Percentiles rank a stretch among this genome's conserved stretches.
These are phyloP conservation scores for Phaffomyces thermotolerans DNA, from an alignment of 805 yeast genomes.

Conservation along the genomic window DNA sequence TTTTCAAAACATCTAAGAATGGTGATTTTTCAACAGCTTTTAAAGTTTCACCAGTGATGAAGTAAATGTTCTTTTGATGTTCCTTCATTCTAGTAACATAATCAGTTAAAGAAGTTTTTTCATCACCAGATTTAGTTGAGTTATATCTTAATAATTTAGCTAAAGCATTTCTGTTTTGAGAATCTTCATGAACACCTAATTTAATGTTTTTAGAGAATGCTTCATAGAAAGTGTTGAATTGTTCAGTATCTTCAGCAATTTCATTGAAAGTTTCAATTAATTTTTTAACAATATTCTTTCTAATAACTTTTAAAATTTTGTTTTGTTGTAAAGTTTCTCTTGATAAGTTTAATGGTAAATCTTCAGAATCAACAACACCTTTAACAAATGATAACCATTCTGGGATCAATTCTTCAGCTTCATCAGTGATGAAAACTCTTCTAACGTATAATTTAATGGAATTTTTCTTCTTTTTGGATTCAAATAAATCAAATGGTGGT, in stretches of 20 bases:
- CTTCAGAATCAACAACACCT: slow-evolving; percentile 99
- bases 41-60: slow-evolving; percentile 97
- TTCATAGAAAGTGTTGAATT: slow-evolving; percentile 95
- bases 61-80: slow-evolving; percentile 99
- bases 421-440: slow-evolving; percentile 99
- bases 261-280: slow-evolving; percentile 97
- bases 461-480: slow-evolving; percentile 97
- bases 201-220: slow-evolving; percentile 98
- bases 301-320: slow-evolving; percentile 98
- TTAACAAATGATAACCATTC: slow-evolving; percentile 96
- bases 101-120: slow-evolving; percentile 89
- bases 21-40: slow-evolving; percentile 99
- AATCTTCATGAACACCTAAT: slow-evolving; percentile 98
- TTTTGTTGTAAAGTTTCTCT: slow-evolving; percentile 99
- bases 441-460: slow-evolving; percentile 98
- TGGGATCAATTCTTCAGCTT: slow-evolving; percentile 98
- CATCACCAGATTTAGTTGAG: slow-evolving; percentile 94
- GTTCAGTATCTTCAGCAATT: slow-evolving; percentile 98
- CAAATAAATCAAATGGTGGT: slow-evolving; percentile 98
- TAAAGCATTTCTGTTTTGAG: slow-evolving; percentile 92
- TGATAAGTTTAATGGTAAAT: slow-evolving; percentile 97
- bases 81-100: slow-evolving; percentile 99
- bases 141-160: slow-evolving; percentile 95
- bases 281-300: slow-evolving; percentile 98
- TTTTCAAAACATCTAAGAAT: slow-evolving; percentile 97